Percentiles rank a stretch among this genome's conserved stretches.
These are phyloP conservation scores for Pythium guiyangense DNA, from an alignment of 352 stramenopile genomes.

Conservation along the genomic window DNA sequence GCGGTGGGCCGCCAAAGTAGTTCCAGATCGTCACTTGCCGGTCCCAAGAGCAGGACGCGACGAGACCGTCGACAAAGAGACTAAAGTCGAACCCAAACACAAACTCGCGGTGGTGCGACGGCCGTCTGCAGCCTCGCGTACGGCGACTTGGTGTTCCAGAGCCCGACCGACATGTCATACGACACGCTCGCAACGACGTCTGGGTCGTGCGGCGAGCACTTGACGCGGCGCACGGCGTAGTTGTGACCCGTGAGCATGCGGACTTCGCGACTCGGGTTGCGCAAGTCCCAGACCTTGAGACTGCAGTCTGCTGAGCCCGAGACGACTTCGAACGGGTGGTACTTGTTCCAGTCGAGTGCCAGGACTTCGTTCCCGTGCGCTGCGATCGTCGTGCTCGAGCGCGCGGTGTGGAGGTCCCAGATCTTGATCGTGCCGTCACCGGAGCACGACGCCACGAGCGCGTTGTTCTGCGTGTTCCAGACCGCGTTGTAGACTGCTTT, in stretches of 20 bases:
- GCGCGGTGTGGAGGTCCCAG: constrained; percentile 66
- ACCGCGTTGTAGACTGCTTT: constrained; percentile 80
- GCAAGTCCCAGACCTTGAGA: constrained; percentile 88
- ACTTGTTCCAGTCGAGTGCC: constrained; percentile 91
- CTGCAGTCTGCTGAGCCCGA: constrained; percentile 79
- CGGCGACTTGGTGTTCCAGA: constrained; percentile 86
- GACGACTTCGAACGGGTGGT: constrained; percentile 86
- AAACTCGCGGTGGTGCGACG: constrained; percentile 84
- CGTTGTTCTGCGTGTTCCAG: constrained; percentile 79
- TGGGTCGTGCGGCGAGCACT: constrained; percentile 80
- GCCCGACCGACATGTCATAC: constrained; percentile 89
- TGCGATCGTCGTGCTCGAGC: constrained; percentile 50
- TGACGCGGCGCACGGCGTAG: constrained; percentile 80
- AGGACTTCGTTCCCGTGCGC: constrained; percentile 84
- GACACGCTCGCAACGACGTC: constrained; percentile 81
- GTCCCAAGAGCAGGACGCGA: constrained; percentile 81
- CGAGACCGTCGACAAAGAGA: constrained; percentile 70
- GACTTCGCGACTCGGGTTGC: constrained; percentile 65
- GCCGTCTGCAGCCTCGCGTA: constrained; percentile 72
- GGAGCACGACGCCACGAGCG: constrained; percentile 70
- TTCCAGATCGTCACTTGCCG: constrained; percentile 74
- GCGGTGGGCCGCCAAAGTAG: constrained; percentile 66
- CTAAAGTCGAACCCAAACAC: constrained; percentile 85
- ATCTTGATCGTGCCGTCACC: constrained; percentile 76
- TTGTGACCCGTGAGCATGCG: constrained; percentile 69